These are phyloP conservation scores for Irpex sp. DNA, from an alignment of 1,284 basidiomycete genomes.

Conservation along the genomic window DNA sequence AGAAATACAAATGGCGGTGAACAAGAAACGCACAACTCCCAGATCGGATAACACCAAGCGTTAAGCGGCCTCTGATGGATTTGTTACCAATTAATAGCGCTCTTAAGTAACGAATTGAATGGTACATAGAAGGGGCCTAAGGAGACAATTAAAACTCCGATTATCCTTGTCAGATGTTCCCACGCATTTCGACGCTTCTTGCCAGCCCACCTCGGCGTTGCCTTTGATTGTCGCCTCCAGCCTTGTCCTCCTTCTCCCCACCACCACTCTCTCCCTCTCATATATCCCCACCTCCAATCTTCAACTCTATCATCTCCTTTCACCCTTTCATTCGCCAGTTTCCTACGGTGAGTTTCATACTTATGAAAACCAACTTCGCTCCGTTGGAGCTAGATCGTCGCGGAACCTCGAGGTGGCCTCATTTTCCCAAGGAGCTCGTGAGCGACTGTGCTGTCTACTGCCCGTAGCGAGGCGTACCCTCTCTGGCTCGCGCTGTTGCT, in stretches of 20 bases:
- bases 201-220: conserved; percentile 12
- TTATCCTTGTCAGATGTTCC: conserved; percentile 9
- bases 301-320: background rate
- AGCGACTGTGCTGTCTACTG: background rate
- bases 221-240: conserved; percentile 11
- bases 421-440: background rate
- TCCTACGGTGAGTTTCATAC: background rate
- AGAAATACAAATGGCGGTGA: background rate
- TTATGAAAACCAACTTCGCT: background rate
- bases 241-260: conserved; percentile 9
- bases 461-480: background rate
- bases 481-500: background rate
- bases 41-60: background rate
- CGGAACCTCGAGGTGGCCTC: background rate
- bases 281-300: conserved; percentile 1
- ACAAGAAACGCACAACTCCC: background rate
- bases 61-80: background rate
- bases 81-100: background rate
- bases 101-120: background rate
- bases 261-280: conserved; percentile 11
- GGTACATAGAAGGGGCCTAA: background rate
- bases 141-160: conserved; percentile 9
- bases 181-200: conserved; percentile 11
- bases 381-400: background rate
- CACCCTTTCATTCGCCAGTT: background rate